A percentile compares a stretch with the other conserved stretches of the same genome.
These are phyloP conservation scores for Didymella pinodella DNA, from an alignment of 2,329 filamentous ascomycete genomes.

Conservation along the genomic window DNA sequence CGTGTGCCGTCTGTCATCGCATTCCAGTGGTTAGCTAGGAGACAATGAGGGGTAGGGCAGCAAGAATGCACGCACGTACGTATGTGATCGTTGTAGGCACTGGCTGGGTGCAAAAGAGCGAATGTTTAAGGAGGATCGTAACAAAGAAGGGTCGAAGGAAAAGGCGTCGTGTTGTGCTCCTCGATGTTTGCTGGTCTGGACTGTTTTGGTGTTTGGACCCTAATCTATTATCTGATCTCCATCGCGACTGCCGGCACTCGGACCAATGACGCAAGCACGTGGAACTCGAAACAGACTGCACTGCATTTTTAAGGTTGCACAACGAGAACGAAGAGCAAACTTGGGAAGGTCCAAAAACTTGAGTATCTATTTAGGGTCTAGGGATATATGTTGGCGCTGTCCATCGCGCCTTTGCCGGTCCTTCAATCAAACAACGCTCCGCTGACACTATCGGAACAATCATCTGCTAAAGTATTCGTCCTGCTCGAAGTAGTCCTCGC, in stretches of 20 bases:
- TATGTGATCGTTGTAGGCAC: conserved; percentile 1
- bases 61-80: conserved; percentile 33
- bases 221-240: conserved; percentile 20
- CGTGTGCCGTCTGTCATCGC: conserved; percentile 31
- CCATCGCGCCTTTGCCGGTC: conserved; percentile 15
- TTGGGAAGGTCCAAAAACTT: conserved; percentile 3
- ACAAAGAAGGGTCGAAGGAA: conserved; percentile 9
- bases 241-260: conserved; percentile 24
- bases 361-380: conserved; percentile 37
- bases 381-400: conserved; percentile 21
- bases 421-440: conserved; percentile 14
- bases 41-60: conserved; percentile 26
- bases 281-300: conserved; percentile 6
- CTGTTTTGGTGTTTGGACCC: conserved; percentile 25
- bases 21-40: conserved; percentile 48
- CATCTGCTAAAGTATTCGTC: conserved; percentile 39
- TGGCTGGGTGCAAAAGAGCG: conserved; percentile 1
- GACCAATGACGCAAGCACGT: conserved; percentile 26
- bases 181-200: conserved; percentile 12
- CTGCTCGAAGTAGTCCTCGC: conserved; percentile 42
- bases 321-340: neutral
- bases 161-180: conserved; percentile 15
- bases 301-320: conserved; percentile 8
- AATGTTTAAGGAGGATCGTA: neutral
- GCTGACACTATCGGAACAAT: conserved; percentile 11